phyloP scores from a whole-genome alignment of 1,139 yeast genomes.

The Suhomyces bribrorum region DNA sequence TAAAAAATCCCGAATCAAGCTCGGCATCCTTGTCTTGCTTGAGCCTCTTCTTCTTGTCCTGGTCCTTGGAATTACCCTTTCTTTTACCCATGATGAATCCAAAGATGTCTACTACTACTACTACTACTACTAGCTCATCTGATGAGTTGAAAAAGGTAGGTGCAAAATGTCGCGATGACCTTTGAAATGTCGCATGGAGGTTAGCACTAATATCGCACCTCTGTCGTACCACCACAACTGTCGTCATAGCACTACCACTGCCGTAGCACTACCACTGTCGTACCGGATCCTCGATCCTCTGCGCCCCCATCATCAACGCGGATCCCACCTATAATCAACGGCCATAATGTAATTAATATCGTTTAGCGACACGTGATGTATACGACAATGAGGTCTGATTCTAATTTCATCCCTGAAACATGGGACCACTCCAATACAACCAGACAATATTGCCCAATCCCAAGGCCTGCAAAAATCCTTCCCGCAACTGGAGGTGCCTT shows the following conservation, averaged over 20 bases:
- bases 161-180: not conserved
- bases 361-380: slow-evolving; percentile 7
- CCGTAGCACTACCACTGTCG: too few relatives aligned
- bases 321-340: not conserved
- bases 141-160: not conserved
- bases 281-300: not conserved
- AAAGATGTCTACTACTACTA: too few relatives aligned
- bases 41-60: slow-evolving; percentile 49
- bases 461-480: too few relatives aligned
- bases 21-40: slow-evolving; percentile 49
- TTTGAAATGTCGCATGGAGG: too few relatives aligned
- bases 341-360: not conserved
- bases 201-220: too few relatives aligned
- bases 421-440: not conserved
- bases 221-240: too few relatives aligned
- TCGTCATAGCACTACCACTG: too few relatives aligned
- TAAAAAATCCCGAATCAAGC: slow-evolving; percentile 49
- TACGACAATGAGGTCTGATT: slow-evolving; percentile 5
- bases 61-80: slow-evolving; percentile 41
- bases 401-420: not conserved
- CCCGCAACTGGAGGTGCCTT: too few relatives aligned
- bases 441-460: too few relatives aligned
- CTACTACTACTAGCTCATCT: slow-evolving; percentile 1
- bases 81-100: slow-evolving; percentile 47
- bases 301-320: not conserved